Evolutionary conservation across 345 rosid genomes (phyloP).

Genomic region (Lumnitzera racemosa): DNA sequence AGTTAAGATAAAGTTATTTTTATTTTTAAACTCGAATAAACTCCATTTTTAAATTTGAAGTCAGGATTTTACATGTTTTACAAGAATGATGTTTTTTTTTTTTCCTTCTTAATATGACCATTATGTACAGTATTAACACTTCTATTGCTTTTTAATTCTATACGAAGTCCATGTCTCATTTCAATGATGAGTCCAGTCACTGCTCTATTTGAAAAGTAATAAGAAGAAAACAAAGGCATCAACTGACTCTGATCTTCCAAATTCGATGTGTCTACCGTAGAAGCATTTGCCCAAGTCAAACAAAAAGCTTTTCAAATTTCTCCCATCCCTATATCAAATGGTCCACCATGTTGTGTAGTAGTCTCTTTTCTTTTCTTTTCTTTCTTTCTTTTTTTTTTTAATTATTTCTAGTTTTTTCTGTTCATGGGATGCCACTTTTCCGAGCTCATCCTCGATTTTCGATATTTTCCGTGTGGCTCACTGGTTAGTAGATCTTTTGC

Average conservation of each 20-base stretch:
- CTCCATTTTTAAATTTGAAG: too few relatives aligned
- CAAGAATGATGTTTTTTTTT: too few relatives aligned
- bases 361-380: neutral
- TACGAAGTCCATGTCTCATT: slow-evolving; percentile 2
- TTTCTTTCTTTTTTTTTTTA: neutral
- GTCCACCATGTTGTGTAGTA: slow-evolving; percentile 4
- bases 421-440: neutral
- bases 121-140: too few relatives aligned
- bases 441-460: too few relatives aligned
- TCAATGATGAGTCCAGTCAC: slow-evolving; percentile 16
- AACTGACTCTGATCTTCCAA: slow-evolving; percentile 24
- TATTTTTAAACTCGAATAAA: too few relatives aligned
- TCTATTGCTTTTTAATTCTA: too few relatives aligned
- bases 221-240: slow-evolving; percentile 12
- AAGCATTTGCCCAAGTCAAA: slow-evolving; percentile 23
- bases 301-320: neutral
- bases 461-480: too few relatives aligned
- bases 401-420: neutral
- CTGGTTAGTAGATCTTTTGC: too few relatives aligned
- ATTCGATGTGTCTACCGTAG: slow-evolving; percentile 10
- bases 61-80: too few relatives aligned
- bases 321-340: slow-evolving; percentile 2
- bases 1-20: too few relatives aligned
- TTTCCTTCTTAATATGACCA: too few relatives aligned
- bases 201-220: slow-evolving; percentile 6